Evolutionary conservation across 345 rosid genomes (phyloP), one percentile per base, ranked within the genome.

Genomic region (Heritiera fomes): DNA sequence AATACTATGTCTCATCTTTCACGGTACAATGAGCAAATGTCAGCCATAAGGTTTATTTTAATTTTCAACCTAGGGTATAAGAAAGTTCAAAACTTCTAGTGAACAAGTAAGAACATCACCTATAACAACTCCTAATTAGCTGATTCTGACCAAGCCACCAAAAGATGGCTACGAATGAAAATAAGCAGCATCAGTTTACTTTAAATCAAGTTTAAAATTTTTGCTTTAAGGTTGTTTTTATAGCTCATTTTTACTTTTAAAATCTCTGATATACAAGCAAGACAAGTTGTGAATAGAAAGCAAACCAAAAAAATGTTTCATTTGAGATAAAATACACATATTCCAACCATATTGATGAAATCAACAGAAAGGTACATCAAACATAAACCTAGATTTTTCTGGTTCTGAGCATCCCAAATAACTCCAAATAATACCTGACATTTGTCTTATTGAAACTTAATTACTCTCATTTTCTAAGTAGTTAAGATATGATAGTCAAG

Each of bases 41-140:
- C 58, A 28, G 17, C 74, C 53, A 34, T 13, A 28, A 3, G 74
- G 20, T 47, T 47, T 49, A 28, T 70, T 7, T 70, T 28, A 70
- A 14, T 28, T 70, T 70, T 28, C 74, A 70, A 70, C 43, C 74
- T 70, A 70, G 40, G 40, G 41, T 7, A 70, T 43, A 43, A 67
- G 30, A 70, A 70, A 49, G 41, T 70, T 38, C 41, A 7, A 7
- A 23, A 28, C 20, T 49, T 70, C 6, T 46, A 28, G 74, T 70
- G 74, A 70, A 49, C 56, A 28, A 49, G 56, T 58, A 70, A 47
- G 41, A 70, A 47, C 41, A 49, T 70, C 74, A 28, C 23, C 20
- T 28, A 70, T 28, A 28, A 70, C 74, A 47, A 70, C 40, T 67
- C 30, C 52, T 23, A 69, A 13, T 49, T 58, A 3, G 74, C 58